Conservation (phyloP, 1,284 basidiomycete species). For the Veloboletus limbatus region DNA sequence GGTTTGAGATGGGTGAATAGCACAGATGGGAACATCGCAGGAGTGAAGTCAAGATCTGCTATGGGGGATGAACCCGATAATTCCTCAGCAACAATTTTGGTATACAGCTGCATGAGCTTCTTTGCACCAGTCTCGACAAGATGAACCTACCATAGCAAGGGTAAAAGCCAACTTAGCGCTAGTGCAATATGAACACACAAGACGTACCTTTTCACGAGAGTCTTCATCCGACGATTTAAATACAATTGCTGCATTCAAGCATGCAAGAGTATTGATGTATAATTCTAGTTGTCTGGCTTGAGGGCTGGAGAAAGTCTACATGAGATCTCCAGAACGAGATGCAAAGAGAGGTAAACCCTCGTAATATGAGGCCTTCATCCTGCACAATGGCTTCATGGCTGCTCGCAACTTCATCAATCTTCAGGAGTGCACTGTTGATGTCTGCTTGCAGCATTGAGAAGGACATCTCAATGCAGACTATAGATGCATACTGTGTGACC, state of each 20-base stretch:
- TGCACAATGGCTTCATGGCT: slow-evolving; percentile 72
- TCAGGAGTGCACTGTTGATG: slow-evolving; percentile 71
- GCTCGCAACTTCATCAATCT: slow-evolving; percentile 74
- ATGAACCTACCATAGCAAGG: slow-evolving; percentile 47
- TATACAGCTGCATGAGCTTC: slow-evolving; percentile 74
- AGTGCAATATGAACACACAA: not conserved
- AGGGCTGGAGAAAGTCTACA: slow-evolving; percentile 44
- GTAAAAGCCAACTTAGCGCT: not conserved
- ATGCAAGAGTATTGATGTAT: slow-evolving; percentile 70
- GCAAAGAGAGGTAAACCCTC: slow-evolving; percentile 50
- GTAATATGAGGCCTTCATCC: slow-evolving; percentile 72
- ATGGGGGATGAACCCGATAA: slow-evolving; percentile 65
- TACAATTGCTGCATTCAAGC: slow-evolving; percentile 73
- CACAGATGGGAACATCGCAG: slow-evolving; percentile 51
- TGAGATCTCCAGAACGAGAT: not conserved
- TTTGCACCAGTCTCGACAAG: slow-evolving; percentile 77
- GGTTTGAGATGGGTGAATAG: slow-evolving; percentile 55
- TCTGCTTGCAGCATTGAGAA: slow-evolving; percentile 45
- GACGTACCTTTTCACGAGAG: slow-evolving; percentile 52
- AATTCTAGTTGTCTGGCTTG: slow-evolving; percentile 59
- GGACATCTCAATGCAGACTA: not conserved
- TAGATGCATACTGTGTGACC: slow-evolving; percentile 57
- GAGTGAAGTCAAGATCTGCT: slow-evolving; percentile 54
- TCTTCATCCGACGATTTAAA: slow-evolving; percentile 66
- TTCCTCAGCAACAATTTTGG: slow-evolving; percentile 76